These are phyloP conservation scores for Fraxinus dipetala DNA, from an alignment of 305 asterid genomes.

Conservation along the genomic window DNA sequence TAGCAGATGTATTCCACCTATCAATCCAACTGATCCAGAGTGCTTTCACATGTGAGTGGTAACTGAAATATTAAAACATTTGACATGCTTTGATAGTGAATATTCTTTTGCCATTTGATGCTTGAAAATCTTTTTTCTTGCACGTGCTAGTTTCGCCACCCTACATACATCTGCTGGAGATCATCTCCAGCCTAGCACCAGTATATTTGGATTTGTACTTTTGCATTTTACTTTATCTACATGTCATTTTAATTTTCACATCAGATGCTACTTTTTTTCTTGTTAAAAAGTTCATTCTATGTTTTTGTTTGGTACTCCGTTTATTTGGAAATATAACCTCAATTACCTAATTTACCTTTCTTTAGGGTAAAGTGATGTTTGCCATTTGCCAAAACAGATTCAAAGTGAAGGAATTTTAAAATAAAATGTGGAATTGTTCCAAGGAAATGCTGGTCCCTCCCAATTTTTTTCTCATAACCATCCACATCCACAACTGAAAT, in stretches of 20 bases:
- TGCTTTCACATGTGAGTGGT: conserved; percentile 89
- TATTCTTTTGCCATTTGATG: not conserved
- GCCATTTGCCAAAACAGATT: not conserved
- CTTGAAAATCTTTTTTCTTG: not conserved
- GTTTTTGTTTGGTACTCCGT: not conserved
- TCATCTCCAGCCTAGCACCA: not conserved
- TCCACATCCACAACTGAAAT: not conserved
- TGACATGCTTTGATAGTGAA: not conserved
- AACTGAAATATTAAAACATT: conserved; percentile 9
- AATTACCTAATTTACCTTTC: not conserved
- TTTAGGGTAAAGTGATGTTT: not conserved
- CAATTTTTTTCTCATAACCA: not conserved
- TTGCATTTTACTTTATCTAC: not conserved
- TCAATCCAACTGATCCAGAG: conserved; percentile 97
- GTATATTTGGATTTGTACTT: not conserved
- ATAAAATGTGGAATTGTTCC: not conserved
- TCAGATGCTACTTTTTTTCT: not conserved
- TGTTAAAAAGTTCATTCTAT: not conserved
- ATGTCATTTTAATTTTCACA: not conserved
- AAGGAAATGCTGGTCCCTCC: not conserved
- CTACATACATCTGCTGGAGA: not conserved
- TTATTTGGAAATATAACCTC: not conserved
- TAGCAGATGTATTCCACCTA: conserved; percentile 86
- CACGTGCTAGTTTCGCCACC: not conserved
- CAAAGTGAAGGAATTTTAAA: not conserved